A percentile compares a stretch with the other conserved stretches of the same genome.
Conservation (phyloP, 2,329 filamentous ascomycete genomes). For the Ascochyta rabiei region DNA sequence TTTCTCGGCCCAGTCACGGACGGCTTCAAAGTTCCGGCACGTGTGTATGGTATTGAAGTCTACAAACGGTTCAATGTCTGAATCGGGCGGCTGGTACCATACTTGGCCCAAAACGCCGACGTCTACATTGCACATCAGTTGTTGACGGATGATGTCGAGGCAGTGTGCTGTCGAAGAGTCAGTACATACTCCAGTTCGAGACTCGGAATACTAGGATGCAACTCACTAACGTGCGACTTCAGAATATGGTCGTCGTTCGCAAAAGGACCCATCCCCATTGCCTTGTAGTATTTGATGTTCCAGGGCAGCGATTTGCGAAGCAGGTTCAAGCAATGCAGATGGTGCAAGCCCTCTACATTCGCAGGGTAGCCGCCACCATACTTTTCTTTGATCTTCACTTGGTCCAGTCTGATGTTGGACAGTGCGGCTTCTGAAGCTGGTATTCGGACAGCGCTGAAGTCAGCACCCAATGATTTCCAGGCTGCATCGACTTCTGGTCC, state of each 20-base stretch:
- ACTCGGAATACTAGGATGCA: not conserved
- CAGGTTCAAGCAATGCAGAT: slow-evolving; percentile 67
- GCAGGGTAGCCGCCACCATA: slow-evolving; percentile 66
- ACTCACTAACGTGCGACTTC: slow-evolving; percentile 63
- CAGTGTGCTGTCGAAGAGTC: slow-evolving; percentile 55
- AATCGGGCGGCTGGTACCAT: slow-evolving; percentile 59
- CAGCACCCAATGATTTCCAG: slow-evolving; percentile 60
- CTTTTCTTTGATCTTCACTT: slow-evolving; percentile 62
- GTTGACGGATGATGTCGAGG: slow-evolving; percentile 66
- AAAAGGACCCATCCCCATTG: slow-evolving; percentile 59
- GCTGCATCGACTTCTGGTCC: slow-evolving; percentile 63
- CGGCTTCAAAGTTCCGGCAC: slow-evolving; percentile 63
- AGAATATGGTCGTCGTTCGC: slow-evolving; percentile 61
- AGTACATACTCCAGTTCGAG: slow-evolving; percentile 1
- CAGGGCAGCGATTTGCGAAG: slow-evolving; percentile 64
- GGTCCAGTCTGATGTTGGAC: slow-evolving; percentile 60
- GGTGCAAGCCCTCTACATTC: slow-evolving; percentile 63
- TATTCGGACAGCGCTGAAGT: slow-evolving; percentile 60
- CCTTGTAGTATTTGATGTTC: slow-evolving; percentile 65
- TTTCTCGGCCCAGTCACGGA: slow-evolving; percentile 61
- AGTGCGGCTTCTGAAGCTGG: slow-evolving; percentile 54
- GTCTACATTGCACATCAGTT: slow-evolving; percentile 68
- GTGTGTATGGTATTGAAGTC: slow-evolving; percentile 67
- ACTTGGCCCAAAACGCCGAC: slow-evolving; percentile 66
- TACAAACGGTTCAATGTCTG: slow-evolving; percentile 60